Base-by-base conservation (phyloP, 306 rosid genomes). In the Dalbergia cochinchinensis region DNA sequence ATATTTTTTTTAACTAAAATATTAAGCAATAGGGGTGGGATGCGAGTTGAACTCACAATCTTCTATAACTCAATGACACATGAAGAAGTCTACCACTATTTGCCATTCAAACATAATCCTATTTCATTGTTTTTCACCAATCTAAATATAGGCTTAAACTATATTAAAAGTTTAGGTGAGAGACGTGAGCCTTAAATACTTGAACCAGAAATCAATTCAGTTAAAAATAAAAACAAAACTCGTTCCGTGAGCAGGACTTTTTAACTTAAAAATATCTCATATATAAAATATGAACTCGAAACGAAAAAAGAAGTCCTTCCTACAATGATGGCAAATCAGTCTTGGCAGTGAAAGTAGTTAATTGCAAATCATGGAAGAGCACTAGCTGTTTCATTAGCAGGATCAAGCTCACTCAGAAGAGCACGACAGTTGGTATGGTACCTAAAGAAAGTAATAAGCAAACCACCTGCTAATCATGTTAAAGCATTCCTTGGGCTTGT, bases 401-500 rank as follows among this genome's bases (percentile, higher is more conserved):
- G 19, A 5, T 50, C 37, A 31, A 19, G 73, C 20, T 15, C 61
- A 33, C 10, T 51, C 47, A 54, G 4, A 34, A 33, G 12, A 33
- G 64, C 61, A 15, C 61, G 35, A 12, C 14, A 48, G 77, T 8
- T 54, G 11, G 34, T 55, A 20, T 19, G 48, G 48, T 42, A 51
- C 58, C 48, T 39, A 76, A 9, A 76, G 65, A 15, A 33, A 65
- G 65, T 50, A 76, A 65, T 35, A 34, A 14, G 86, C 68, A 51
- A 83, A 5, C 82, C 70, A 78, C 50, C 86, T 65, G 34, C 67
- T 45, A 6, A 68, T 51, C 86, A 83, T 78, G 20, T 20, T 19
- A 7, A 22, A 62, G 47, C 76, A 58, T 64, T 83, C 61, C 69
- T 68, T 5, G 18, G 81, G 81, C 69, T 76, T 86, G 78, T 77